These are phyloP conservation scores for Pythium vanterpoolii DNA, from an alignment of 352 stramenopile genomes.

Conservation along the genomic window DNA sequence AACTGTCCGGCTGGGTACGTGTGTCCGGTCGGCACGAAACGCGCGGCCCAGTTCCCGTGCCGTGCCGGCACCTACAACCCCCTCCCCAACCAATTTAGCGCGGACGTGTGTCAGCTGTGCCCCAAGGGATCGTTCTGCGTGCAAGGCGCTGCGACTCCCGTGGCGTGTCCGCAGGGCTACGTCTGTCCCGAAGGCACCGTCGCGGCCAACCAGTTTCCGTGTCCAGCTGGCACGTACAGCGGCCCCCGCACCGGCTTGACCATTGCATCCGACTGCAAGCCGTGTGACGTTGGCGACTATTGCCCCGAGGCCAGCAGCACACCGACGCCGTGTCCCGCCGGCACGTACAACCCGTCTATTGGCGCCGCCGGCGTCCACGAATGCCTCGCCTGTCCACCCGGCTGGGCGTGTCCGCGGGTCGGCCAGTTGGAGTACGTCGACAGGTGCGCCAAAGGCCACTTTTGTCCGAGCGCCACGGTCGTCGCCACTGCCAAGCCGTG, in stretches of 20 bases:
- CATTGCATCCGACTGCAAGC: constrained; percentile 44
- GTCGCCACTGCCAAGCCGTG: constrained; percentile 57
- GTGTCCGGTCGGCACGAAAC: constrained; percentile 68
- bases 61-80: constrained; percentile 82
- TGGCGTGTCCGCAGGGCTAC: constrained; percentile 70
- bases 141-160: constrained; percentile 39
- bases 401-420: constrained; percentile 70
- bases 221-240: constrained; percentile 85
- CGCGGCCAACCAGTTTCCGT: constrained; percentile 72
- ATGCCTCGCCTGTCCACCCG: constrained; percentile 62
- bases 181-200: constrained; percentile 79
- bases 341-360: constrained; percentile 66
- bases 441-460: constrained; percentile 64
- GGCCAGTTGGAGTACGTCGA: constrained; percentile 60
- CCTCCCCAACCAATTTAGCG: constrained; percentile 40
- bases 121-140: constrained; percentile 64
- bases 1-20: constrained; percentile 63
- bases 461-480: constrained; percentile 64
- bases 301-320: constrained; percentile 77
- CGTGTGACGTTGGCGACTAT: constrained; percentile 73
- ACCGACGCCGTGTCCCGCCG: constrained; percentile 62
- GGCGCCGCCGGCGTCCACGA: constrained; percentile 50
- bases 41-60: constrained; percentile 73
- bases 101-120: constrained; percentile 54
- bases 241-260: constrained; percentile 48